Evolutionary conservation across 495 filamentous ascomycete species (phyloP), one percentile per base, ranked within the genome.

Genomic region (Penicilliopsis zonata): DNA sequence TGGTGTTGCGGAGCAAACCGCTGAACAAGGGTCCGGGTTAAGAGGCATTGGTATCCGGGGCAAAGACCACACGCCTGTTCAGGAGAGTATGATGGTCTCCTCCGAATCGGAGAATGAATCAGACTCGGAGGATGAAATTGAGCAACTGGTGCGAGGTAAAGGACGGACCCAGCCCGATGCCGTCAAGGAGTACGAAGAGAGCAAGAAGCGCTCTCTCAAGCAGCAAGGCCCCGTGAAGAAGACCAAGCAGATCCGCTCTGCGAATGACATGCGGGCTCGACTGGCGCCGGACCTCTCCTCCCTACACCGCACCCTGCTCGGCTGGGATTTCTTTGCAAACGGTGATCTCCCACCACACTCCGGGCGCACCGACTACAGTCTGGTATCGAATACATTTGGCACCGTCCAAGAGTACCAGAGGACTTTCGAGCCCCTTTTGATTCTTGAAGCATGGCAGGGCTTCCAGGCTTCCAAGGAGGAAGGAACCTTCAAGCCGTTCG

Each of bases 371-470:
- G 71, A 76, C 21, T 94, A 87, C 45, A 72, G 61, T 28, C 56
- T 69, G 20, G 86, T 98, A 6, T 72, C 78, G 20, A 78, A 81
- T 43, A 67, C 71, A 0, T 98, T 93, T 57, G 55, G 61, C 21
- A 76, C 80, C 34, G 80, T 84, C 12, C 50, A 55, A 30, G 76
- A 82, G 33, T 98, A 96, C 47, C 83, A 93, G 55, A 65, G 70
- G 30, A 88, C 84, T 0, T 98, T 96, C 62, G 75, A 86, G 35
- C 92, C 90, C 8, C 64, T 98, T 22, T 69, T 98, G 19, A 75
- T 92, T 28, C 76, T 94, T 29, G 90, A 98, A 54, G 88, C 86
- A 30, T 98, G 90, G 90, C 82, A 93, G 51, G 79, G 83, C 1
- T 90, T 98, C 44, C 74, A 93, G 19, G 83, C 83, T 28, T 74